Evolutionary conservation across 2,329 filamentous ascomycete species (phyloP), one percentile per base, ranked within the genome.

Genomic region (Boeremia exigua): DNA sequence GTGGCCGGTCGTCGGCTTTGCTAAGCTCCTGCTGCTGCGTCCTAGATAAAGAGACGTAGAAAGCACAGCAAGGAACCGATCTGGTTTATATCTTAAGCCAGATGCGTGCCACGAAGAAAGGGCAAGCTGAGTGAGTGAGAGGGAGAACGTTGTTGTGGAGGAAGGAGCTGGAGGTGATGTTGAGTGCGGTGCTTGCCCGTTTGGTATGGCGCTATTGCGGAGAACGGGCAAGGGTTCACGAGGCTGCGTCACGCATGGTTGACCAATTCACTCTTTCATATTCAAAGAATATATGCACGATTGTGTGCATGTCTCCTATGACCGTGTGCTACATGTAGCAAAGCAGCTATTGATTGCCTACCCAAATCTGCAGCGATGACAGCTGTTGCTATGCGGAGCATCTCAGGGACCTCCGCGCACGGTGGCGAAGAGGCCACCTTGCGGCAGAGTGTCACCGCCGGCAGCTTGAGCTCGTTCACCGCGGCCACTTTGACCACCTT

Each of bases 151-250:
- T 54, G 62, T 58, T 59, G 56, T 61, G 59, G 58, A 63, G 61
- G 59, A 63, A 65, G 62, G 54, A 40, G 56, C 52, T 49, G 57
- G 42, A 60, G 59, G 57, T 65, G 62, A 63, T 64, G 60, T 61
- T 66, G 65, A 62, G 61, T 62, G 57, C 40, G 49, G 58, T 60
- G 46, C 45, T 61, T 63, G 55, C 65, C 62, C 55, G 36, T 60
- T 63, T 47, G 61, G 62, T 59, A 63, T 52, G 54, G 44, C 58
- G 54, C 59, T 62, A 65, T 55, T 59, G 40, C 52, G 54, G 48
- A 51, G 43, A 46, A 39, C 45, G 19, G 39, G 36, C 58, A 58
- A 54, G 62, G 57, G 59, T 62, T 53, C 34, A 42, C 37, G 48
- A 33, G 19, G 53, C 48, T 54, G 52, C 61, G 34, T 60, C 55